These are phyloP conservation scores for Morella rubra DNA, from an alignment of 306 rosid species.

Conservation along the genomic window DNA sequence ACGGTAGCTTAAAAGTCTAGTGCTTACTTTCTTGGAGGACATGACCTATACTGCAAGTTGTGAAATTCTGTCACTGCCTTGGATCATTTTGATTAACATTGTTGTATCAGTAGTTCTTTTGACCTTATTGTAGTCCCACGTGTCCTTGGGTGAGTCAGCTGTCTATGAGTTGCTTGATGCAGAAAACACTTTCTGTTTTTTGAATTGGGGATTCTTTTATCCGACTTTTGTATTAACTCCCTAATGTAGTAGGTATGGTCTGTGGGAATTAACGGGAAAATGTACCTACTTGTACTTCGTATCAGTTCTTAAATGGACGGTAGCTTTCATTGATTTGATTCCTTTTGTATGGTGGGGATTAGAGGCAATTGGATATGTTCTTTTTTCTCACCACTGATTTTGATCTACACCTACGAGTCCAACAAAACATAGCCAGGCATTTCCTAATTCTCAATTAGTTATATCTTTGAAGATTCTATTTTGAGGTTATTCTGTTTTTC, in stretches of 20 bases:
- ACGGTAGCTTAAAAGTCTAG: background rate
- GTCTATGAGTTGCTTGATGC: background rate
- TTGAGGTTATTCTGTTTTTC: background rate
- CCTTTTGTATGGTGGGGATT: background rate
- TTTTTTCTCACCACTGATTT: no score
- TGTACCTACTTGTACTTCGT: background rate
- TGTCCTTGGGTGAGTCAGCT: background rate
- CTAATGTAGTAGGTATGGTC: background rate
- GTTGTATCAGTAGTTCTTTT: background rate
- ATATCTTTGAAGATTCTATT: no score
- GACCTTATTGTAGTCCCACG: background rate
- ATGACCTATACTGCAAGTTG: background rate
- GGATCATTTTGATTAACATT: background rate
- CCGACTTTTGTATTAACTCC: background rate
- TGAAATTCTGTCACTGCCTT: background rate
- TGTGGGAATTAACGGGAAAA: background rate
- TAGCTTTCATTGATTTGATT: background rate
- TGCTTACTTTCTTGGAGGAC: background rate
- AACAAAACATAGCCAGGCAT: no score
- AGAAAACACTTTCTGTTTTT: background rate
- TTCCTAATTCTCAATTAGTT: no score
- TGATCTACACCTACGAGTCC: background rate
- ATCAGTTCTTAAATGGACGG: background rate
- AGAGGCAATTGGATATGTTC: background rate
- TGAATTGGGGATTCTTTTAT: background rate